Evolutionary conservation across 2,329 filamentous ascomycete species (phyloP), one percentile per base, ranked within the genome.

Genomic region (Chaetomium strumarium): DNA sequence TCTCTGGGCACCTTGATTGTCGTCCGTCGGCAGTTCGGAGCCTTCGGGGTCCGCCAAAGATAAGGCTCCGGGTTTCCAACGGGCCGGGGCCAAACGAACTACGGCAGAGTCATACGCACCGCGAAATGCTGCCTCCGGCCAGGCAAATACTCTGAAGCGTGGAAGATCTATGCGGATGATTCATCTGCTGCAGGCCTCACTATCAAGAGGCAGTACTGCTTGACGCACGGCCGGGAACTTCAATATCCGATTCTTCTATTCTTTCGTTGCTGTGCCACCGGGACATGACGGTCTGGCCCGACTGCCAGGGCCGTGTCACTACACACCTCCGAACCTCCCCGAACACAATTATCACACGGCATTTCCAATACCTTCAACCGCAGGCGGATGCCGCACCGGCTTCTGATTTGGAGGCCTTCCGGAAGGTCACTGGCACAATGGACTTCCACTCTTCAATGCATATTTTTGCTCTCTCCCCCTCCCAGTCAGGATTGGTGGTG

Each of bases 221-320:
- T 7, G 24, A 24, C 24, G 24, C 24, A 7, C 24, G 4, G 24
- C 24, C 24, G 24, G 24, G 24, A 24, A 24, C 4, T 7, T 24
- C 7, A 7, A 24, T 24, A 24, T 4, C 24, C 24, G 13, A n/a
- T 2, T 37, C 7, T 14, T 13, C 34, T 10, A 2, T 3, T 14
- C 3, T 10, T 9, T 24, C 24, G 4, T 24, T 19, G 13, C 40
- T 6, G 40, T 43, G 24, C 11, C 24, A 43, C 40, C 40, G 3
- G 31, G 31, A 36, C 44, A 34, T 20, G 33, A 7, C 19, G 12
- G 19, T 46, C 44, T 34, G 44, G 44, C 11, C 4, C 39, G 17
- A 30, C 39, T 50, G 30, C 38, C 44, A 45, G 43, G 43, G 43
- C 31, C 43, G 43, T 45, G 31, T 36, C 43, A 45, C 43, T 7